These are phyloP conservation scores for Hemerocallis citrina DNA, from an alignment of 106 monocot genomes.

Conservation along the genomic window DNA sequence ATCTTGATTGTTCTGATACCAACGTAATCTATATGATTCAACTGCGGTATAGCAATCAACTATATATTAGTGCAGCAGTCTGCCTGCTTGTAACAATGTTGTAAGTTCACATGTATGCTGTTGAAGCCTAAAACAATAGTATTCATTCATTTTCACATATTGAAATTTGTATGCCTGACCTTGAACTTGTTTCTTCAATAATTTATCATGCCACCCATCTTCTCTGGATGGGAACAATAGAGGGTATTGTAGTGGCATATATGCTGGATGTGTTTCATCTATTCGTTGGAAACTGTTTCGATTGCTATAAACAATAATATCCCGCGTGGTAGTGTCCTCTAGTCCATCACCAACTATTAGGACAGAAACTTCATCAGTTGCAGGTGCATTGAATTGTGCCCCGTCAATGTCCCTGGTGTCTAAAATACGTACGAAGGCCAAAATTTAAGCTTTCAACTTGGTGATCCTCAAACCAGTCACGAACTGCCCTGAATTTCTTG, in stretches of 20 bases:
- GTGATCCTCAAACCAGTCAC: background rate
- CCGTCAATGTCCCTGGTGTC: background rate
- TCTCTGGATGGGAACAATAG: conserved; percentile 11
- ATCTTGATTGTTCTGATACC: conserved; percentile 3
- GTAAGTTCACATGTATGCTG: background rate
- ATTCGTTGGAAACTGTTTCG: background rate
- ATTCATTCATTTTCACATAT: conserved; percentile 3
- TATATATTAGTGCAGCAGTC: conserved; percentile 15
- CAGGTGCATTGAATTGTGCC: background rate
- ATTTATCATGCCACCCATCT: background rate
- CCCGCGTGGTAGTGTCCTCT: background rate
- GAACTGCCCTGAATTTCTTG: background rate
- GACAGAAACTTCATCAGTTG: background rate
- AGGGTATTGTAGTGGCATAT: conserved; percentile 10
- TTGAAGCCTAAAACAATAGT: background rate
- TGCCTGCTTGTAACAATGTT: background rate
- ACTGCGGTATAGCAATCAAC: conserved; percentile 19
- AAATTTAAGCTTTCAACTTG: background rate
- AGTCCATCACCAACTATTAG: background rate
- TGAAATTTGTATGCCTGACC: background rate
- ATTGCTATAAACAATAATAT: background rate
- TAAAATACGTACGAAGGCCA: background rate
- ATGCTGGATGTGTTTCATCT: background rate
- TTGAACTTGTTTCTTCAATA: background rate
- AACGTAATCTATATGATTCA: conserved; percentile 4